Conservation (phyloP, 2,329 filamentous ascomycete genomes). For the Scytalidium sp. region DNA sequence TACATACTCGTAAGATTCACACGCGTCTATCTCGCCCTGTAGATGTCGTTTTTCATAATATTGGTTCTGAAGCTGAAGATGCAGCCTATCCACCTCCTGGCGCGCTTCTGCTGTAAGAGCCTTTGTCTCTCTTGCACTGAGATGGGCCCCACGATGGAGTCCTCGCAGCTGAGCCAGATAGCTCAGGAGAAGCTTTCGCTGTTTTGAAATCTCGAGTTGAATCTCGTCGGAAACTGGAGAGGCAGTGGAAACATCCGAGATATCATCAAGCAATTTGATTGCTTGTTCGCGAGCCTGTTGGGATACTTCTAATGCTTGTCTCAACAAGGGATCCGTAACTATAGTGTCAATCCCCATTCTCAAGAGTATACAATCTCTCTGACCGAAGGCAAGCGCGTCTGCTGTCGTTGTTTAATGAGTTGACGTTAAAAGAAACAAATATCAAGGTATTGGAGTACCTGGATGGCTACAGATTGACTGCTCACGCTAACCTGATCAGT, state of each 20-base stretch:
- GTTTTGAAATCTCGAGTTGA: conserved; percentile 62
- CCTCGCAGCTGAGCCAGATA: conserved; percentile 78
- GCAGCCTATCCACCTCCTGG: conserved; percentile 86
- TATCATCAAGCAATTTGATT: conserved; percentile 61
- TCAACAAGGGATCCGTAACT: conserved; percentile 63
- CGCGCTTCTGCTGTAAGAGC: conserved; percentile 80
- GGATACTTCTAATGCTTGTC: conserved; percentile 69
- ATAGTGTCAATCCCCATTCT: conserved; percentile 54
- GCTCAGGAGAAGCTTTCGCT: conserved; percentile 77
- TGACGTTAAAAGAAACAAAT: background rate
- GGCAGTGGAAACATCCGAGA: conserved; percentile 47
- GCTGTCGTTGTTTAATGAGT: background rate
- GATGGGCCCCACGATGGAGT: conserved; percentile 76
- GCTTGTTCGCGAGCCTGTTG: conserved; percentile 71
- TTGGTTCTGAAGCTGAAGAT: conserved; percentile 90
- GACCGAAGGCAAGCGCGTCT: background rate
- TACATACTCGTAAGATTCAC: conserved; percentile 85
- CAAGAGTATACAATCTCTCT: background rate
- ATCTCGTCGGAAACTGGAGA: conserved; percentile 43
- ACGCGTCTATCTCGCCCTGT: conserved; percentile 83
- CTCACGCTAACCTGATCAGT: background rate
- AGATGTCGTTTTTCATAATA: conserved; percentile 95
- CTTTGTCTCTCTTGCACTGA: conserved; percentile 83
- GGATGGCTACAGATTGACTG: background rate
- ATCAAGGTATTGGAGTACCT: background rate